A percentile compares a stretch with the other conserved stretches of the same genome.
These are phyloP conservation scores for Globisporangium middletonii DNA, from an alignment of 352 stramenopile genomes.

Conservation along the genomic window DNA sequence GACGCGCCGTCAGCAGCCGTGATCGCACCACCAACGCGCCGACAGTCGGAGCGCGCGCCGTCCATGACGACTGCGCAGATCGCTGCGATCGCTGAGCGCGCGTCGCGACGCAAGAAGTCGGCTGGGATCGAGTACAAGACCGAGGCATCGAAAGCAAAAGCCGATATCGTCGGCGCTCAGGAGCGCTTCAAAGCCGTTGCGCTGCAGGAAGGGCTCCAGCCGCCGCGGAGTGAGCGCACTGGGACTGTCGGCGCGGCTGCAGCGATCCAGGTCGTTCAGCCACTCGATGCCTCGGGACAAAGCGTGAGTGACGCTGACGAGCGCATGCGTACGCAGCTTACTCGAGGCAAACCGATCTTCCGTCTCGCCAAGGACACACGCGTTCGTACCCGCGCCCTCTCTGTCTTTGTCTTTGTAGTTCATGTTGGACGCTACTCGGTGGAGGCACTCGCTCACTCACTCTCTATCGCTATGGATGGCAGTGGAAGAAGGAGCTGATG, in stretches of 20 bases:
- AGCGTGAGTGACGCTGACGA: neutral
- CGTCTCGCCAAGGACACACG: conserved; percentile 14
- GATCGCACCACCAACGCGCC: neutral
- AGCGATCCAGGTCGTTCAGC: neutral
- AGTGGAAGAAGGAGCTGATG: conserved; percentile 37
- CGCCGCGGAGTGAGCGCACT: neutral
- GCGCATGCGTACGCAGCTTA: conserved; percentile 9
- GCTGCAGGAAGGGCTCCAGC: neutral
- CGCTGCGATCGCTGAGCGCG: neutral
- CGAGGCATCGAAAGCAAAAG: neutral
- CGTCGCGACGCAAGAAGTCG: conserved; percentile 10
- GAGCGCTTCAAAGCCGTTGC: conserved; percentile 7
- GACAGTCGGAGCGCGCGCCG: conserved; percentile 12
- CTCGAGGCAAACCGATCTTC: conserved; percentile 14
- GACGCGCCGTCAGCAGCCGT: neutral
- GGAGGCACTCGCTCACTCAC: neutral
- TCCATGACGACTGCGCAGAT: conserved; percentile 8
- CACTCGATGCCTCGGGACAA: neutral
- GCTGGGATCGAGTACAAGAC: conserved; percentile 9
- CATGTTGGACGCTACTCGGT: neutral
- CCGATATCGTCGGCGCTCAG: neutral
- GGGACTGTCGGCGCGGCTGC: neutral
- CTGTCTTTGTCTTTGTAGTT: neutral
- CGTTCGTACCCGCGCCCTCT: neutral
- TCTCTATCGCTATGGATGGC: no score